Base-by-base conservation (phyloP, 805 yeast species). In the Saturnispora besseyi region DNA sequence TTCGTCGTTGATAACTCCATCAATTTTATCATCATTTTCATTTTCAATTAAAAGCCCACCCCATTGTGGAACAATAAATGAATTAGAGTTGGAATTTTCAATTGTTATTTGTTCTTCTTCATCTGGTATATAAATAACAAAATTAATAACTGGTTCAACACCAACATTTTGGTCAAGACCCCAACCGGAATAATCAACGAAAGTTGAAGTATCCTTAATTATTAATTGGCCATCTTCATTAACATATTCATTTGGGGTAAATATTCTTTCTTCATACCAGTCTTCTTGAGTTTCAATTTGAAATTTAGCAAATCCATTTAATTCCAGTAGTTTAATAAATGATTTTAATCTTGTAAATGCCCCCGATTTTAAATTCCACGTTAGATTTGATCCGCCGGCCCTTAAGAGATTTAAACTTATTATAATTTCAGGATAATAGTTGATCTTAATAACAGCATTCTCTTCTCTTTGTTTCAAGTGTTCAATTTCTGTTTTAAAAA, bases 181-280 rank as follows among this genome's bases (percentile, higher is more conserved):
- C 95, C 95, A 85, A 56, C 86, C 95, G 2, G 93, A 89, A 56
- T 79, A 80, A 65, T 91, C 93, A 52, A 90, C 76, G 55, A 87
- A 79, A 12, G 90, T 84, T 2, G 95, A 75, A 33, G 90, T 70
- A 50, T 84, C 84, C 24, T 71, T 69, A 15, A 84, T 68, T 3
- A 71, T 12, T 26, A 50, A 53, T 21, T 48, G 51, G 21, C 67
- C 64, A 0, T 63, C 55, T 2, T 62, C 65, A 18, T 56, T 52
- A 24, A 58, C 51, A 21, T 55, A 60, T 41, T 66, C 60, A 37
- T 57, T 55, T 2, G 53, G 54, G 0, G 67, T 56, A 10, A 30
- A 18, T 10, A 50, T 41, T 5, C 77, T 65, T 31, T 61, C 62
- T 13, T 86, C 79, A 61, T 78, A 87, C 63, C 84, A 84, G 53